Base-by-base conservation (phyloP, 2,329 filamentous ascomycete species). In the Pseudogymnoascus sp. region DNA sequence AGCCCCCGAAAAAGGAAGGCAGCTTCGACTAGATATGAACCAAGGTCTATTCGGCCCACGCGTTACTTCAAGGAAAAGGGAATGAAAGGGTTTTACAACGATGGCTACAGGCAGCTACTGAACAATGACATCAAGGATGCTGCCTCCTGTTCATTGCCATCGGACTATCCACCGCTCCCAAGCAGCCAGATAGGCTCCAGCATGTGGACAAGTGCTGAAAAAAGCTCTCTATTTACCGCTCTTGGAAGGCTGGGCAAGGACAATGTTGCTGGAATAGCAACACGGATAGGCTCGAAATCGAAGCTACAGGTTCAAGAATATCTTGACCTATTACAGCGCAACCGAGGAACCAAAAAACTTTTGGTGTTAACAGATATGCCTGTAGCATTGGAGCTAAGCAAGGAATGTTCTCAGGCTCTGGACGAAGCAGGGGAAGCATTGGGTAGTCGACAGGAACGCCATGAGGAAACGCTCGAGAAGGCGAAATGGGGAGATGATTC, bases 301-400 rank as follows among this genome's bases (percentile, higher is more conserved):
- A 81, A 84, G 65, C 70, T 87, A 7, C 91, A 97, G 73, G 84
- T 94, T 34, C 80, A 80, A 28, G 82, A 88, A 58, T 91, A 91
- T 70, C 71, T 95, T 4, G 68, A 77, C 6, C 71, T 89, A 1
- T 78, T 97, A 4, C 35, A 70, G 73, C 64, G 67, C 8, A 70
- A 70, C 12, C 63, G 35, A 6, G 39, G 47, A 6, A 30, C 41
- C 37, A 16, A 73, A 65, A 30, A 66, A 70, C 65, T 71, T 25
- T 65, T 83, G 30, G 72, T 76, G 25, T 70, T 79, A 60, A 75
- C 77, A 9, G 84, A 91, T 60, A 75, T 90, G 1, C 86, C 88
- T 1, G 85, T 89, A 1, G 91, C 92, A 0, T 69, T 81, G 1
- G 91, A 97, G 70, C 74, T 96, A 25, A 83, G 85, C 67, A 74